Base-by-base conservation (phyloP, 495 filamentous ascomycete genomes). In the Pseudomonodictys pantanalensis region DNA sequence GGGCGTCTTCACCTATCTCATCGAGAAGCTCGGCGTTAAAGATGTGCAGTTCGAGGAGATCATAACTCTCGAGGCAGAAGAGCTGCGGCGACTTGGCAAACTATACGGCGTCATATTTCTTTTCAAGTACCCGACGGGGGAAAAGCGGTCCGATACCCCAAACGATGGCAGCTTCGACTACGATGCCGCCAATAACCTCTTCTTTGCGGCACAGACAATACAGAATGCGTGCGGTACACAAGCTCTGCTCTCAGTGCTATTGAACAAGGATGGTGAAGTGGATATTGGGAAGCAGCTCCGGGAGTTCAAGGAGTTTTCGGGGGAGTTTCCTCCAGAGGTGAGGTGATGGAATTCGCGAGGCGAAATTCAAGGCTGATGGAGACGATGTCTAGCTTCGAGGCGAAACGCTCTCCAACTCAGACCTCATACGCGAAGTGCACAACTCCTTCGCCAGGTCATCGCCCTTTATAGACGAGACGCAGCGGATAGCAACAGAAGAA, bases 161-260 rank as follows among this genome's bases (percentile, higher is more conserved):
- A 72, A 78, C 35, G 88, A 96, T 71, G 92, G 93, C 47, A 78
- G 73, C 42, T 95, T 89, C 75, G 92, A 96, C 76, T 75, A 78
- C 56, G 79, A 77, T 10, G 88, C 91, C 1, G 75, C 86, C 2
- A 83, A 90, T 62, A 77, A 78, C 52, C 76, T 97, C 66, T 99
- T 96, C 80, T 99, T 99, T 77, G 93, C 93, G 2, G 85, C 87
- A 11, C 93, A 99, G 76, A 97, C 92, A 0, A 99, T 99, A 74
- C 93, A 97, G 77, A 99, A 99, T 77, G 93, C 93, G 24, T 99
- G 93, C 78, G 93, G 92, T 56, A 99, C 93, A 15, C 93, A 97
- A 76, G 93, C 93, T 23, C 84, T 99, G 57, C 83, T 99, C 29
- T 92, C 87, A 44, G 87, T 97, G 58, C 81, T 99, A 23, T 79